Evolutionary conservation across 2,329 filamentous ascomycete species (phyloP).

Genomic region (Beauveria medogensis): DNA sequence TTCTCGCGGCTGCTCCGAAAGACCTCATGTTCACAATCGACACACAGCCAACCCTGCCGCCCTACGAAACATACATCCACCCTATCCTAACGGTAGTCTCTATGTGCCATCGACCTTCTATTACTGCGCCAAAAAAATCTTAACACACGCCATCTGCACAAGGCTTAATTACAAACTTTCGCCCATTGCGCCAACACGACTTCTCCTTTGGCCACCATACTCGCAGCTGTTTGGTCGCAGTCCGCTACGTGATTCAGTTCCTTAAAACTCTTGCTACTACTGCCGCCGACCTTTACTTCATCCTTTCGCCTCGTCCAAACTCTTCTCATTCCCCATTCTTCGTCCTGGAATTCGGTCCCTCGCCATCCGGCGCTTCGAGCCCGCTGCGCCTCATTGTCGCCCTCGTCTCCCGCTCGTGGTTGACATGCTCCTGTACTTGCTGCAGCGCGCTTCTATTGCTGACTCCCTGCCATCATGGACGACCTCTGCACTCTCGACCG

Average conservation of each 20-base stretch:
- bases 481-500: not conserved
- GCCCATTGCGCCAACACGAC: not conserved
- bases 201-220: not conserved
- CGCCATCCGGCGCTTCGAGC: not conserved
- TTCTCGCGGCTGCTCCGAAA: not conserved
- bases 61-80: not conserved
- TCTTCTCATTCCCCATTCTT: not conserved
- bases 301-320: not conserved
- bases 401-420: not conserved
- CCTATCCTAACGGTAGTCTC: not conserved
- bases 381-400: not conserved
- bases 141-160: not conserved
- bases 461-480: not conserved
- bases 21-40: constrained; percentile 2
- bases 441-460: not conserved
- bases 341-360: not conserved
- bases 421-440: constrained; percentile 3
- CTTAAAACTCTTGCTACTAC: not conserved
- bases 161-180: not conserved
- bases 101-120: not conserved
- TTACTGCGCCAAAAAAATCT: not conserved
- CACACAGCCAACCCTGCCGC: not conserved
- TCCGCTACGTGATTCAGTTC: not conserved
- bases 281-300: too few species aligned
- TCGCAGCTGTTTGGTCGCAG: not conserved